Conservation (phyloP, 2,329 filamentous ascomycete species). For the Rhynchosporium agropyri region DNA sequence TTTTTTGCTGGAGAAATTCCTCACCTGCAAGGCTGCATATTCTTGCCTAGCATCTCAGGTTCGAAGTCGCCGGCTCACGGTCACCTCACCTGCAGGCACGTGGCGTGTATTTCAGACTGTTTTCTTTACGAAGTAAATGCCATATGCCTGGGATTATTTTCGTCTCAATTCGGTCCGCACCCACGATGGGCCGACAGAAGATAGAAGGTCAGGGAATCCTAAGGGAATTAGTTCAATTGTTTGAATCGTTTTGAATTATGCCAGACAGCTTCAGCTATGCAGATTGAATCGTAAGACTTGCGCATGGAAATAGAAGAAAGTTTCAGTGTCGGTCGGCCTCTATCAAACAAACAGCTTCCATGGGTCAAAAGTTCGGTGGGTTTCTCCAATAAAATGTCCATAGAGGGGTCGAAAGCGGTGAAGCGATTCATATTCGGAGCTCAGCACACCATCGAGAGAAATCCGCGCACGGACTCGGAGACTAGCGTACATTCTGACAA, state of each 20-base stretch:
- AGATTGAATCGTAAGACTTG: too few species aligned
- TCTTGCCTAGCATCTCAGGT: neutral
- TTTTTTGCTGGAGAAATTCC: constrained; percentile 10
- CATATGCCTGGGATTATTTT: neutral
- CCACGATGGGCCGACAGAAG: too few species aligned
- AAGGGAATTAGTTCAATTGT: too few species aligned
- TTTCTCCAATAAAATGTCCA: neutral
- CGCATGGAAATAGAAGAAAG: too few species aligned
- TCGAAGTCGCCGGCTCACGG: neutral
- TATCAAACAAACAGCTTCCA: too few species aligned
- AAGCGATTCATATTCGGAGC: neutral
- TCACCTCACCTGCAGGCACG: constrained; percentile 3
- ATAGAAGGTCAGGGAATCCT: too few species aligned
- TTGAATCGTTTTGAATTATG: too few species aligned
- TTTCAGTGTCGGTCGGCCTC: too few species aligned
- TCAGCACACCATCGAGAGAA: constrained; percentile 10
- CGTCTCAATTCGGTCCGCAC: neutral
- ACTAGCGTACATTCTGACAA: constrained; percentile 13
- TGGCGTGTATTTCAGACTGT: neutral
- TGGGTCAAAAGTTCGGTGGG: too few species aligned
- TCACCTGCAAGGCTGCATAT: constrained; percentile 4
- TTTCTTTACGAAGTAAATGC: neutral
- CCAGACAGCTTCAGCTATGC: too few species aligned
- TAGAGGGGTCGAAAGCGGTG: neutral
- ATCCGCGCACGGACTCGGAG: neutral